Evolutionary conservation across 148 eudicot genomes (phyloP), one percentile per base, ranked within the genome.

Genomic region (Rhododendron vialii): DNA sequence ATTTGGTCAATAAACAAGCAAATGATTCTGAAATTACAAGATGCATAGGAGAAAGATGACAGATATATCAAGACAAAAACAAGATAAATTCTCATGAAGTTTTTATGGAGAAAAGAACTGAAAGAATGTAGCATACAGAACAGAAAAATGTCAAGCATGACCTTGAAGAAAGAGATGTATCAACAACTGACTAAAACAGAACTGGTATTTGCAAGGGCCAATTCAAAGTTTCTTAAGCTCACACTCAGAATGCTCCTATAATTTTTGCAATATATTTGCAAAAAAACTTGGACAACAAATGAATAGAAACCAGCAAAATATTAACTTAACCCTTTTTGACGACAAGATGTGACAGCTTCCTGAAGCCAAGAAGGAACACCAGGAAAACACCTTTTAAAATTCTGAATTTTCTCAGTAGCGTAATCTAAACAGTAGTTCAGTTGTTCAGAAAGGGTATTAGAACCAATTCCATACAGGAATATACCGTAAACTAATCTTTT

Each of bases 291-390:
- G 82, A 78, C 5, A 30, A n/a, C 1, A 36, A 17, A 71, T 53
- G 35, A 55, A 74, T 18, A 53, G 43, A 38, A 79, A 55, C 51
- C 51, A 61, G 74, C 10, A 18, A 55, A 43, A 48, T 69, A 35
- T 63, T 43, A 41, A 83, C 47, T 89, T 88, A 84, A 95, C 99
- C 99, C 99, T 82, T 88, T 91, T 89, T 94, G 90, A 65, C 93
- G 93, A 87, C 99, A 98, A 74, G 90, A 87, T 82, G 92, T 86
- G 87, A 98, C 98, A 82, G 95, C 95, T 91, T 94, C 98, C 33
- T 93, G 93, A 87, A 98, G 96, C 99, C 99, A 98, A 85, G 95
- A 91, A 89, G 95, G 93, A 87, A 98, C 95, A 84, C 98, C 96
- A 84, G 95, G 96, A 84, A 95, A 98, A 13, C 96, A 94, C 89